Base-by-base conservation (phyloP, 495 filamentous ascomycete species). In the Sabuloglossum arenarium region DNA sequence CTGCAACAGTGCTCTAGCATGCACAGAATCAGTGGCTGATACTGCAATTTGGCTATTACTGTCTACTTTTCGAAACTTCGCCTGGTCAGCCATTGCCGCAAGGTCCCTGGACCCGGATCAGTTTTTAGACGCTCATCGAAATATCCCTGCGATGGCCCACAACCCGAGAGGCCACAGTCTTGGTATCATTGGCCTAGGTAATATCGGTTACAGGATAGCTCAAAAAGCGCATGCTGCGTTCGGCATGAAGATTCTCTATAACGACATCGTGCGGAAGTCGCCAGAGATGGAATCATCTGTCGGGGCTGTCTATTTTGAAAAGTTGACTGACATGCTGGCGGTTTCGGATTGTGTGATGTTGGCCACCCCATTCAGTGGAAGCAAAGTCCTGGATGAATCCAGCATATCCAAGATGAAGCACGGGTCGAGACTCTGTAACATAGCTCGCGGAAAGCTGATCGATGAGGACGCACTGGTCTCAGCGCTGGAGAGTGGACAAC, bases 1-100 rank as follows among this genome's bases (percentile, higher is more conserved):
- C 34, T 86, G 82, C 51, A 90, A 95, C 66, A 78, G 80, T n/a
- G 88, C 85, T 53, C 80, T 77, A 0, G 82, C 82, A 19, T 84
- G 88, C 37, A 79, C 90, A 61, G 85, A 88, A 61, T 79, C 87
- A 24, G 90, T 86, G 0, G 86, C 86, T 31, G 87, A 90, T 63
- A 72, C 78, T 21, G 81, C 75, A 61, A 74, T 91, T 62, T 91
- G 86, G 61, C 73, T 93, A 5, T 78, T 91, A 45, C 68, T 94
- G 49, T 84, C 84, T 3, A 84, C 85, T 1, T 69, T 91, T 23
- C 77, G 87, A 23, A 78, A 79, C 61, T 80, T 89, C 62, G 81
- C 80, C 61, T 80, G 77, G 72, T 82, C 79, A 58, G 70, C 76
- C 50, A 62, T 65, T n/a, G 75, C 78, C 28, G 72, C 76, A 0